phyloP scores from a whole-genome alignment of 257 asterid species.

The Oldenlandia corymbosa region DNA sequence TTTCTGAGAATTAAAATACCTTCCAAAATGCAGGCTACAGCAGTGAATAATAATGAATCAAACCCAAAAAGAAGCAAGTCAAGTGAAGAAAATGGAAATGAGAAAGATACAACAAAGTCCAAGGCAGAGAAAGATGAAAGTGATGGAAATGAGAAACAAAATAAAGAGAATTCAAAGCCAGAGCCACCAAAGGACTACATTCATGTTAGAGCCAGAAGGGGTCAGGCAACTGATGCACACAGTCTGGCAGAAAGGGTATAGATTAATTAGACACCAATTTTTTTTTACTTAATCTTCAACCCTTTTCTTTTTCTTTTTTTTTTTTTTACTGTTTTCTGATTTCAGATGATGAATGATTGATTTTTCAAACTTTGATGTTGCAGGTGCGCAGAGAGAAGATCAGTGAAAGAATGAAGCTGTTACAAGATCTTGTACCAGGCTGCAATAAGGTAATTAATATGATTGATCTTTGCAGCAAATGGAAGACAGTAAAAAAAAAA shows the following conservation, averaged over 20 bases:
- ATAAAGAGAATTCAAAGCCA: conserved; percentile 30
- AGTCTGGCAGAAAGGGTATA: conserved; percentile 93
- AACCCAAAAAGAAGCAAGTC: conserved; percentile 55
- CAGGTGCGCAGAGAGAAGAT: conserved; percentile 92
- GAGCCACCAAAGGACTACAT: conserved; percentile 81
- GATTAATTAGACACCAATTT: neutral
- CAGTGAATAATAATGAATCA: conserved; percentile 51
- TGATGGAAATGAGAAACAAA: conserved; percentile 22
- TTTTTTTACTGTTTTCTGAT: neutral
- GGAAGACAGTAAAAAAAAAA: neutral
- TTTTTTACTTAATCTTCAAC: too few relatives aligned
- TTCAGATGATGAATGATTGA: neutral
- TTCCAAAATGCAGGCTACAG: conserved; percentile 37
- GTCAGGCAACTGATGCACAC: conserved; percentile 94
- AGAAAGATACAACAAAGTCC: conserved; percentile 23
- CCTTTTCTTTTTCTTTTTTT: too few relatives aligned
- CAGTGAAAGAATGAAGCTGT: conserved; percentile 78
- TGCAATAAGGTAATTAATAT: conserved; percentile 69
- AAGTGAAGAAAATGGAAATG: conserved; percentile 26
- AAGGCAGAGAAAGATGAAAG: conserved; percentile 19
- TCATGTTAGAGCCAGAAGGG: conserved; percentile 95
- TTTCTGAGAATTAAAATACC: neutral
- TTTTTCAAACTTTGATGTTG: neutral
- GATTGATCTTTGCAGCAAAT: neutral
- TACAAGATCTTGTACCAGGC: conserved; percentile 95